Base-by-base conservation (phyloP, 2,329 filamentous ascomycete species). In the Fusarium bactridioides region DNA sequence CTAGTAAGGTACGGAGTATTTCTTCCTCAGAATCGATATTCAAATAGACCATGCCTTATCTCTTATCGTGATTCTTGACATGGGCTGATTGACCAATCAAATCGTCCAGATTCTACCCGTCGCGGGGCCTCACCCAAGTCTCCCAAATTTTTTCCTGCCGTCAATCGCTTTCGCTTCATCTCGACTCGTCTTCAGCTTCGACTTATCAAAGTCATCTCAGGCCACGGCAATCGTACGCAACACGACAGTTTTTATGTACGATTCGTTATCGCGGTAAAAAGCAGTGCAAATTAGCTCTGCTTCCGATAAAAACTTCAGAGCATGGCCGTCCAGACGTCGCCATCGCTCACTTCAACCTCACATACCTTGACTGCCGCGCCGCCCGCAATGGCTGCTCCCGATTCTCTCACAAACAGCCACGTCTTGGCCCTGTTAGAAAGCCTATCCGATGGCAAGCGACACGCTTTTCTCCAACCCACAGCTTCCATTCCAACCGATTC, bases 381-480 rank as follows among this genome's bases (percentile, higher is more conserved):
- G 61, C 83, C 87, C 53, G 78, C 79, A 61, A 85, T 85, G 79
- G 79, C 80, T 31, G 79, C 82, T 67, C 69, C 82, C 61, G 78
- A 83, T 72, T 78, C 84, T 73, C 63, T 70, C 69, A 62, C 73
- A 61, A 74, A 77, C 66, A 79, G 80, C 70, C 80, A 84, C 70
- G 80, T 85, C 58, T 81, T 85, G 74, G 84, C 85, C 31, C 84
- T 93, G 66, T 83, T 91, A 67, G 85, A 90, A 65, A 86, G 84
- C 70, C 85, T 93, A 54, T 83, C 82, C 71, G 82, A 90, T 21
- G 83, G 85, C 64, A 88, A 89, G 67, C 92, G 93, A 18, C 91
- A 95, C 78, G 81, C 83, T 31, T 97, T 97, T 79, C 85, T 98
- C n/a, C 91, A 92, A 72, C 94, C 95, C 9, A 85, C 89, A 6